Evolutionary conservation across 2,329 filamentous ascomycete genomes (phyloP), one percentile per base, ranked within the genome.

Genomic region (Calonectria pseudoreteaudii): DNA sequence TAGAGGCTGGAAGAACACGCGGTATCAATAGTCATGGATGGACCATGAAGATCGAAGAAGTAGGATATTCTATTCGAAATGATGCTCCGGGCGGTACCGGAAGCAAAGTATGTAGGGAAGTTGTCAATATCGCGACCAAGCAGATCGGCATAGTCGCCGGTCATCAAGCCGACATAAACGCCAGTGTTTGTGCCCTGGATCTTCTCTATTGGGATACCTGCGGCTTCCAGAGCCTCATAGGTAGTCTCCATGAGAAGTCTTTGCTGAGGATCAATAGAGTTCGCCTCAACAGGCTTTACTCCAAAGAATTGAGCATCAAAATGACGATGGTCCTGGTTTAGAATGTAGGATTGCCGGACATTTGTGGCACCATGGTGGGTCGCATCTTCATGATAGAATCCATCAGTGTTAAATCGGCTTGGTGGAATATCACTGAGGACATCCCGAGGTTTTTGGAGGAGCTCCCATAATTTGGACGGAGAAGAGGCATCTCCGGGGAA

Each of bases 1-100:
- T 84, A 81, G 10, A 86, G 68, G 50, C 80, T 82, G 5, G 81
- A 81, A 0, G 83, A 85, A 67, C 85, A 87, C 3, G 84, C 85
- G 8, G 85, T 86, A 60, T 86, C 84, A n/a, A 86, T 78, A 4
- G 82, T 84, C 68, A 80, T 74, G 28, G 52, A 70, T 0, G 80
- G 75, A 1, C 78, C 79, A 9, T 75, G 71, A 47, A 70, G 71
- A 60, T 78, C 75, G 38, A 75, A 79, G 20, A 79, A 75, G 49
- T 77, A 78, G 1, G 76, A 78, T 16, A 79, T 56, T 30, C 77
- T 69, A 38, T 77, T 78, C 0, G 77, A 68, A 9, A 77, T 38
- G 50, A 77, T 76, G 66, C 58, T 58, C 10, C 60, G 52, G 2
- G 70, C 49, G 3, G 73, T 56, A 3, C 75, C 75, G 2, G 74